These are phyloP conservation scores for Kodamaea kaohsiungensis DNA, from an alignment of 805 yeast genomes.

Conservation along the genomic window DNA sequence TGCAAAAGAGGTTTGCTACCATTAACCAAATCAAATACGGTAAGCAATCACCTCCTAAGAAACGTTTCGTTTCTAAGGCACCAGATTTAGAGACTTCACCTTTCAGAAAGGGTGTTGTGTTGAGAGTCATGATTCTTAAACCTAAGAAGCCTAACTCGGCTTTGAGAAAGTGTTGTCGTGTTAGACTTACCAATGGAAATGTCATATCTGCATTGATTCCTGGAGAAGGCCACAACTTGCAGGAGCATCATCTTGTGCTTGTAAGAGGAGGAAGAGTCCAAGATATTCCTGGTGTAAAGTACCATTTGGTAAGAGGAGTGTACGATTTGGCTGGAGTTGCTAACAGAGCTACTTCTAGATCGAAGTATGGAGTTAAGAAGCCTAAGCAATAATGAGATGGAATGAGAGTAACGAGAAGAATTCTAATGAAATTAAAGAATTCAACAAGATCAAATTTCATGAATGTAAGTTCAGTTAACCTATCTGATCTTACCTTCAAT, in stretches of 20 bases:
- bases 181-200: conserved; percentile 85
- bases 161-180: conserved; percentile 95
- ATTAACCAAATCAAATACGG: conserved; percentile 78
- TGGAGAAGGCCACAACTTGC: conserved; percentile 98
- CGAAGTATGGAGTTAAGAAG: conserved; percentile 91
- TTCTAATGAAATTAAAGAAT: too few relatives aligned
- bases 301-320: conserved; percentile 90
- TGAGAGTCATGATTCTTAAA: conserved; percentile 90
- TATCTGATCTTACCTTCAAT: neutral
- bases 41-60: conserved; percentile 47
- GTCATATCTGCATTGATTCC: conserved; percentile 92
- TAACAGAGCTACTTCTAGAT: conserved; percentile 83
- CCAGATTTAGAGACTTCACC: conserved; percentile 88
- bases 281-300: conserved; percentile 97
- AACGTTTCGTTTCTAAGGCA: conserved; percentile 56
- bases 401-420: neutral
- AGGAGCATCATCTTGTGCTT: conserved; percentile 93
- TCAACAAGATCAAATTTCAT: too few relatives aligned
- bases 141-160: conserved; percentile 99
- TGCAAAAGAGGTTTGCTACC: conserved; percentile 61
- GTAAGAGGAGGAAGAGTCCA: conserved; percentile 99
- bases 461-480: too few relatives aligned
- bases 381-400: conserved; percentile 42
- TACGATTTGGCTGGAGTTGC: conserved; percentile 94
- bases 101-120: conserved; percentile 87